Conservation (phyloP, 2,329 filamentous ascomycete genomes). For the Microdochium bolleyi region DNA sequence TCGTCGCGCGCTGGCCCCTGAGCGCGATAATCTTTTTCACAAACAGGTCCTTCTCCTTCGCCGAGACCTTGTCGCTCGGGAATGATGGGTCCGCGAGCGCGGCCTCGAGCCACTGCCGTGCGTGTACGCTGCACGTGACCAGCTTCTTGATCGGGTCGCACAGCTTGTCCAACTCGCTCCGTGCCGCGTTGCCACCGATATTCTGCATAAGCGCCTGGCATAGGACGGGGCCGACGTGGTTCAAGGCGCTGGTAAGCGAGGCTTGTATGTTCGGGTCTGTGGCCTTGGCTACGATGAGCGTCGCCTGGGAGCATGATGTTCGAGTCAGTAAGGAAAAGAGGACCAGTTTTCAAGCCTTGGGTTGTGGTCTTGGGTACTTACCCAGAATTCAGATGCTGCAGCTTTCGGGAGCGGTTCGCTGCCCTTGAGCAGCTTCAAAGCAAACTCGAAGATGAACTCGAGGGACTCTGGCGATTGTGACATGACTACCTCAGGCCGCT, state of each 20-base stretch:
- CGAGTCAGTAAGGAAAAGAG: constrained; percentile 2
- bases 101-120: constrained; percentile 55
- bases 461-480: constrained; percentile 48
- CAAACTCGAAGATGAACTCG: constrained; percentile 64
- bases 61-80: constrained; percentile 49
- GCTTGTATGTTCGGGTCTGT: constrained; percentile 32
- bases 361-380: constrained; percentile 23
- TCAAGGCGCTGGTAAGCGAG: constrained; percentile 40
- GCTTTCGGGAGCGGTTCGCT: constrained; percentile 70
- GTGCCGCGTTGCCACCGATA: constrained; percentile 58
- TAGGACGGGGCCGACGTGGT: constrained; percentile 54
- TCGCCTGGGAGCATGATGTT: constrained; percentile 29
- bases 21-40: constrained; percentile 60
- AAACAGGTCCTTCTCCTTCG: constrained; percentile 54
- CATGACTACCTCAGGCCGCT: constrained; percentile 54
- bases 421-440: constrained; percentile 60
- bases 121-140: constrained; percentile 43
- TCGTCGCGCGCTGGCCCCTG: constrained; percentile 56
- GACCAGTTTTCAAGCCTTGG: neutral
- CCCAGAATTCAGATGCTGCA: constrained; percentile 70
- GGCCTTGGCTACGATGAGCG: constrained; percentile 41
- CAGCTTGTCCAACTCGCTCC: constrained; percentile 65
- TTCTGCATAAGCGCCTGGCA: constrained; percentile 53
- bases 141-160: constrained; percentile 66
- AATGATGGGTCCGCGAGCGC: constrained; percentile 49